These are phyloP conservation scores for Silene latifolia DNA, from an alignment of 148 eudicot species.

Conservation along the genomic window DNA sequence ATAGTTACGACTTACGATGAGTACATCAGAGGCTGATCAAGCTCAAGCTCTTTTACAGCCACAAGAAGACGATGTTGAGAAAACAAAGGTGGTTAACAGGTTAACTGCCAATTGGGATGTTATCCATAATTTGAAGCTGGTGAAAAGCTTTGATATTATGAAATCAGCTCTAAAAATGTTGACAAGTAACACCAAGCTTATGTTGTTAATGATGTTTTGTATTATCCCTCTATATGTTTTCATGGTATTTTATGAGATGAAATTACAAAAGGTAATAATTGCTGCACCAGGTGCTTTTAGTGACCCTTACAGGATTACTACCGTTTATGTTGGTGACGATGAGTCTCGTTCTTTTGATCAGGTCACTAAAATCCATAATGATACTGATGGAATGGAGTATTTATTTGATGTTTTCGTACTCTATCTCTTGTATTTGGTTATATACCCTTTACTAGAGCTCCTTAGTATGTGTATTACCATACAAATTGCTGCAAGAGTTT, in stretches of 20 bases:
- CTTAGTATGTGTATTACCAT: background rate
- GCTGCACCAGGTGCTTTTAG: background rate
- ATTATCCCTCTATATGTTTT: conserved; percentile 10
- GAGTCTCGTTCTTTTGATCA: no score
- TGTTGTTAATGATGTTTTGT: conserved; percentile 5
- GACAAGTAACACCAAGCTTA: conserved; percentile 7
- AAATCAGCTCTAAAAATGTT: background rate
- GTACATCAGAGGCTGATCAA: background rate
- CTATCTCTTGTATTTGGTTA: background rate
- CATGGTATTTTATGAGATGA: conserved; percentile 12
- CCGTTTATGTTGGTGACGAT: no score
- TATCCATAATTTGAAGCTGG: background rate
- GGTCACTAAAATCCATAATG: background rate
- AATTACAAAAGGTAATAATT: conserved; percentile 9
- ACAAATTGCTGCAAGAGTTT: conserved; percentile 4
- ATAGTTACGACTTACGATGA: background rate
- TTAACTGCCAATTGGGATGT: background rate
- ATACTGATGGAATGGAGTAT: background rate
- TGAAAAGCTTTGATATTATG: conserved; percentile 16
- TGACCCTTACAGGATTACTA: no score
- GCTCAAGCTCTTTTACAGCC: background rate
- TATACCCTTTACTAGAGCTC: conserved; percentile 9
- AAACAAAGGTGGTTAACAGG: background rate
- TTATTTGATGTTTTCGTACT: background rate
- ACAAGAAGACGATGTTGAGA: background rate